Evolutionary conservation across 257 asterid genomes (phyloP).

Genomic region (Gardenia jasminoides): DNA sequence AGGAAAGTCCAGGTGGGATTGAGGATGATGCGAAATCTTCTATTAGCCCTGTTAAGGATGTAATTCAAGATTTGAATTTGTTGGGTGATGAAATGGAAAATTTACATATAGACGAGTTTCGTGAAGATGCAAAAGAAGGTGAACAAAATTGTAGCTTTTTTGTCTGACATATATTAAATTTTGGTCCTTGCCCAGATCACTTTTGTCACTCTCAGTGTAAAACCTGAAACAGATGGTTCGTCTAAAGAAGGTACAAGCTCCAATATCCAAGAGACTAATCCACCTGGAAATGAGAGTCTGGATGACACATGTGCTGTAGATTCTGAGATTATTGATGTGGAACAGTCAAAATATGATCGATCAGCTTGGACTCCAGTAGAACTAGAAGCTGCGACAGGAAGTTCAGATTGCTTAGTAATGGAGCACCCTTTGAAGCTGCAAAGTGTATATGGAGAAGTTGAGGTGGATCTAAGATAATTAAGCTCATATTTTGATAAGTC

Average conservation of each 20-base stretch:
- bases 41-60: conserved; percentile 20
- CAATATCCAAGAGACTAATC: conserved; percentile 17
- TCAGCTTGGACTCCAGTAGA: conserved; percentile 86
- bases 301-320: conserved; percentile 20
- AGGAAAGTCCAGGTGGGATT: conserved; percentile 23
- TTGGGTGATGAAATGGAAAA: conserved; percentile 46
- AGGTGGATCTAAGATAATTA: conserved; percentile 44
- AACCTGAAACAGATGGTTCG: conserved; percentile 16
- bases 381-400: conserved; percentile 74
- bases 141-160: conserved; percentile 44
- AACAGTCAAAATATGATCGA: conserved; percentile 33
- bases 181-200: conserved; percentile 36
- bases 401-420: conserved; percentile 52
- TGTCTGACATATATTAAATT: conserved; percentile 44
- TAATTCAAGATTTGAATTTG: conserved; percentile 15
- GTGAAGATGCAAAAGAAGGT: conserved; percentile 29
- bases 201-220: conserved; percentile 18
- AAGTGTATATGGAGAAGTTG: conserved; percentile 73
- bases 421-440: conserved; percentile 74
- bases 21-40: conserved; percentile 26
- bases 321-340: conserved; percentile 25
- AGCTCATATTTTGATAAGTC: conserved; percentile 9
- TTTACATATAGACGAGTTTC: conserved; percentile 39
- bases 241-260: neutral
- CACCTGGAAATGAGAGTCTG: conserved; percentile 30